phyloP scores from a whole-genome alignment of 2,329 filamentous ascomycete genomes.

The Colletotrichum trifolii region DNA sequence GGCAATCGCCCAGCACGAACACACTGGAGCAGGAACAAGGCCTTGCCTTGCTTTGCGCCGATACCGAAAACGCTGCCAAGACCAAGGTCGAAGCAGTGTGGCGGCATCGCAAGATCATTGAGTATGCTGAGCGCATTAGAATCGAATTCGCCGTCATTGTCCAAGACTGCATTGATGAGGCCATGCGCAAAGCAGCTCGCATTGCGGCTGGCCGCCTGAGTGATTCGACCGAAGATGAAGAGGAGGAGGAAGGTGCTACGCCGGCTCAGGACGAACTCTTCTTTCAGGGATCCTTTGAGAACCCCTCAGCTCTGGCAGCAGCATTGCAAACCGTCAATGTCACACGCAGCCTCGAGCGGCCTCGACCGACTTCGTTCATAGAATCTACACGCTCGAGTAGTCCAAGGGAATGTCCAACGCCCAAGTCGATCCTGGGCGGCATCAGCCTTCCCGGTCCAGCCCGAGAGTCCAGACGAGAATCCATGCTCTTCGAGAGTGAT shows the following conservation, averaged over 20 bases:
- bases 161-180: conserved; percentile 94
- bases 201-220: conserved; percentile 88
- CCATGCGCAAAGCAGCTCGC: conserved; percentile 86
- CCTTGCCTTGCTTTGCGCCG: conserved; percentile 84
- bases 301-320: conserved; percentile 65
- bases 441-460: conserved; percentile 67
- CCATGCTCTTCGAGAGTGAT: conserved; percentile 86
- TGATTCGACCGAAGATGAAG: conserved; percentile 76
- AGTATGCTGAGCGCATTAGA: conserved; percentile 95
- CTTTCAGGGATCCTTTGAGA: conserved; percentile 68
- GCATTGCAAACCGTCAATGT: conserved; percentile 61
- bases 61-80: conserved; percentile 86
- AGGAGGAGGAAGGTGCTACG: conserved; percentile 58
- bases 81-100: conserved; percentile 94
- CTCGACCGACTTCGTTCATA: conserved; percentile 64
- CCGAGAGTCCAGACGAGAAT: conserved; percentile 77
- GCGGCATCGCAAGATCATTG: conserved; percentile 90
- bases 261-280: conserved; percentile 64
- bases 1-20: conserved; percentile 93
- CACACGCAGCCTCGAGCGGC: conserved; percentile 58
- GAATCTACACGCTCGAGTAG: conserved; percentile 89
- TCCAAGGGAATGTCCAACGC: conserved; percentile 90
- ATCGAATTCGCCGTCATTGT: conserved; percentile 93
- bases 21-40: conserved; percentile 95
- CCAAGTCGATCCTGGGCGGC: conserved; percentile 79